These are phyloP conservation scores for Scutellaria barbata DNA, from an alignment of 257 asterid species.

Conservation along the genomic window DNA sequence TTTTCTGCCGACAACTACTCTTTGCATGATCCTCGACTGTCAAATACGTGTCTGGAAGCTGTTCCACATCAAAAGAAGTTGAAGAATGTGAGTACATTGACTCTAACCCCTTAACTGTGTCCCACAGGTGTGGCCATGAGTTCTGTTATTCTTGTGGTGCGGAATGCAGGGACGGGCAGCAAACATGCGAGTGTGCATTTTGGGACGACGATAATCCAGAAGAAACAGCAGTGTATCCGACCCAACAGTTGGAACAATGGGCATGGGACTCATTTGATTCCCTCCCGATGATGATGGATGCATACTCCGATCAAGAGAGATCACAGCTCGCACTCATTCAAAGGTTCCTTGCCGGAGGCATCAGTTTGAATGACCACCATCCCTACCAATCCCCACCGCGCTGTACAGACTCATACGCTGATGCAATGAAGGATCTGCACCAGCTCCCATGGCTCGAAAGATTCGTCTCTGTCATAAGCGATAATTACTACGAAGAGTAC, in stretches of 20 bases:
- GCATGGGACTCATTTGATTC: constrained; percentile 90
- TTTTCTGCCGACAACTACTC: no score
- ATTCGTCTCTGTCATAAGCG: constrained; percentile 87
- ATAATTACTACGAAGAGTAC: constrained; percentile 76
- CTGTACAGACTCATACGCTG: constrained; percentile 79
- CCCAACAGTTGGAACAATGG: constrained; percentile 81
- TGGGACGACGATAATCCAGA: constrained; percentile 67
- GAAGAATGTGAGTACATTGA: not conserved
- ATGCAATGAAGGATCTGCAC: constrained; percentile 90
- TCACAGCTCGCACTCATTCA: constrained; percentile 92
- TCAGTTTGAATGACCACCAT: constrained; percentile 64
- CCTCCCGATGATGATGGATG: constrained; percentile 74
- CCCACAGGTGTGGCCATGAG: constrained; percentile 81
- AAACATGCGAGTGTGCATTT: constrained; percentile 68
- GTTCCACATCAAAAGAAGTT: no score
- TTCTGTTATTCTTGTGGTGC: constrained; percentile 85
- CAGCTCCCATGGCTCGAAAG: constrained; percentile 99
- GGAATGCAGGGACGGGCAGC: constrained; percentile 58
- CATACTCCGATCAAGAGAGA: constrained; percentile 92
- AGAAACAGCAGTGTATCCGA: constrained; percentile 47
- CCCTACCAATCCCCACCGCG: constrained; percentile 69
- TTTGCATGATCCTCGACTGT: no score
- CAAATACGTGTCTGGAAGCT: no score
- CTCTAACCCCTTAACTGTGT: not conserved
- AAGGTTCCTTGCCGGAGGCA: constrained; percentile 88